phyloP scores from a whole-genome alignment of 1,284 basidiomycete genomes.

The Phellopilus nigrolimitatus region DNA sequence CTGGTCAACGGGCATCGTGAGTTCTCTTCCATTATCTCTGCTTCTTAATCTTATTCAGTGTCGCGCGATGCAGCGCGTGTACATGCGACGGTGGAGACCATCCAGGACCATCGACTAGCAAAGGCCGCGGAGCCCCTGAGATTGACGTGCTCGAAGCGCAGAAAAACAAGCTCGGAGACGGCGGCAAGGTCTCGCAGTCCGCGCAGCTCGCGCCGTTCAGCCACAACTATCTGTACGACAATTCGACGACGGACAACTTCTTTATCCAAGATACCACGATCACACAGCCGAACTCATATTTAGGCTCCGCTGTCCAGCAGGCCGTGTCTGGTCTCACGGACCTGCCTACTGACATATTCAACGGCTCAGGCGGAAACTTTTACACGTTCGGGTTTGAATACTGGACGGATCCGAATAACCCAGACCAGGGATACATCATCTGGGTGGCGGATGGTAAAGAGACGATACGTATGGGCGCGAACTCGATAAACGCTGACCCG shows the following conservation, averaged over 20 bases:
- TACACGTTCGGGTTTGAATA: constrained; percentile 62
- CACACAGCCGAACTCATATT: constrained; percentile 31
- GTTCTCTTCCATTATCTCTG: constrained; percentile 21
- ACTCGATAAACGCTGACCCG: constrained; percentile 51
- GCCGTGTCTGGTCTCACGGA: constrained; percentile 48
- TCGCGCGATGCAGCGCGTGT: constrained; percentile 44
- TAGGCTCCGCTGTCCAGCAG: constrained; percentile 48
- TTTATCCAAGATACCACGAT: constrained; percentile 39
- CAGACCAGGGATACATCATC: constrained; percentile 53
- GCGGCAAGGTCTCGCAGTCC: constrained; percentile 52
- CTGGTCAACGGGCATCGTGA: constrained; percentile 44
- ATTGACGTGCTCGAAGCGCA: constrained; percentile 81
- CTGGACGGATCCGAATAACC: constrained; percentile 51
- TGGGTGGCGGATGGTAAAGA: constrained; percentile 57
- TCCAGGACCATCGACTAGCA: constrained; percentile 64
- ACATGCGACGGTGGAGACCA: constrained; percentile 80
- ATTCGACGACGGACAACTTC: constrained; percentile 41
- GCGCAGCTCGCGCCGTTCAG: constrained; percentile 64
- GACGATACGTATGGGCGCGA: constrained; percentile 50
- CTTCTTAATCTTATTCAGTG: not conserved
- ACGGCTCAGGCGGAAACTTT: constrained; percentile 45
- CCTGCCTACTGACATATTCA: constrained; percentile 50
- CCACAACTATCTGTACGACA: constrained; percentile 42
- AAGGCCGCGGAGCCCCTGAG: constrained; percentile 80
- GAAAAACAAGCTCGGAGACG: constrained; percentile 42